A percentile compares a stretch with the other conserved stretches of the same genome.
These are phyloP conservation scores for Mycosphaerella sp. DNA, from an alignment of 2,329 filamentous ascomycete genomes.

Conservation along the genomic window DNA sequence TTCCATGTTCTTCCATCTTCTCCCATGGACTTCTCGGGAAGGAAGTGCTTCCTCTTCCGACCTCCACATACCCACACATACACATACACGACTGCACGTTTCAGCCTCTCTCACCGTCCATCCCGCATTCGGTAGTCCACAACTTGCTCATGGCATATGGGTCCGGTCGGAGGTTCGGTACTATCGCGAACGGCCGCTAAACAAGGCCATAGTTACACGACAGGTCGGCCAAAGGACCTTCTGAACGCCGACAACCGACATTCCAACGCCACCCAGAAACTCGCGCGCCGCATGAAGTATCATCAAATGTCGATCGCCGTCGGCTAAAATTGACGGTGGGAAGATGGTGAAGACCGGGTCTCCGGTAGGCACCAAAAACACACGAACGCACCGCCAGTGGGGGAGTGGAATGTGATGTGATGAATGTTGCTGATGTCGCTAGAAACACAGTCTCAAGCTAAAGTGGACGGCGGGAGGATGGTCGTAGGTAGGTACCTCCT, in stretches of 20 bases:
- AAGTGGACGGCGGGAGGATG: background rate
- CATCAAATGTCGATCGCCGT: background rate
- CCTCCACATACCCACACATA: no score
- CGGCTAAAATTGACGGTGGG: background rate
- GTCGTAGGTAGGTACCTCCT: no score
- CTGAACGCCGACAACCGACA: background rate
- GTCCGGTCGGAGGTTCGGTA: no score
- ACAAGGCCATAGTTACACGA: background rate
- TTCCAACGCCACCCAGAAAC: background rate
- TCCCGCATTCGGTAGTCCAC: no score
- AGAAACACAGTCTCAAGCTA: background rate
- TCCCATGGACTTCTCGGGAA: no score
- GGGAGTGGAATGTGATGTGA: background rate
- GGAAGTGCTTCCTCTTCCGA: no score
- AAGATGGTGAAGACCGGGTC: background rate
- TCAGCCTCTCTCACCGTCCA: no score
- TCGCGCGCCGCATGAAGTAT: background rate
- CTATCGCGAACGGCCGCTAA: background rate
- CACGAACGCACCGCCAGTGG: background rate
- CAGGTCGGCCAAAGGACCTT: background rate
- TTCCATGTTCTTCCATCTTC: no score
- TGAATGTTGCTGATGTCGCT: background rate
- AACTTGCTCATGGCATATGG: no score
- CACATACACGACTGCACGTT: no score
- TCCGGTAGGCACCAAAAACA: background rate